Base-by-base conservation (phyloP, 129 eudicot species). In the Tagetes patula region DNA sequence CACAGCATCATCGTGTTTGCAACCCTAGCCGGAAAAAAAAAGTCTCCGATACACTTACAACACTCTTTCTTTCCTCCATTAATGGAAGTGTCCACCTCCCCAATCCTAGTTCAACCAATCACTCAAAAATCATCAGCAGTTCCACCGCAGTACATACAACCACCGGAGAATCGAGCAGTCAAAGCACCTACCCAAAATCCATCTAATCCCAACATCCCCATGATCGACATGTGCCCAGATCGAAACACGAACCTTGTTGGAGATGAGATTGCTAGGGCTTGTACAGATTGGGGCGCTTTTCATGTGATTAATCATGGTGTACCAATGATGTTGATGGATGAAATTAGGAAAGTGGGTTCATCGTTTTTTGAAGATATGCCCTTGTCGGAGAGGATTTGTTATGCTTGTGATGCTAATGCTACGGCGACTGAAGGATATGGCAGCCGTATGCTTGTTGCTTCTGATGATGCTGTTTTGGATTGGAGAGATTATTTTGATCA, bases 401-500 rank as follows among this genome's bases (percentile, higher is more conserved):
- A 87, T 36, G 69, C 84, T 0, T 90, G 96, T 49, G 85, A 90
- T 30, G 42, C 92, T 7, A 79, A 40, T 74, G 69, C 87, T 0
- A 82, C 96, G 65, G 96, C 98, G 67, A 63, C 96, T 27, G 87
- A 94, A 76, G 98, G 98, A 2, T 94, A 94, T 65, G 98, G 98
- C 5, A 90, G 94, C 45, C 77, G 91, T 0, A 90, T 94, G 98
- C 77, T 94, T 32, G 96, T 87, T 1, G 85, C 80, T 0, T 65
- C 84, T 0, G 82, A 94, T 53, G 91, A 88, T 37, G 79, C 82
- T 4, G 96, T 90, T 74, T 83, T 94, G 82, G 97, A 94, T 64
- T 94, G 97, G 98, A 87, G 98, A 60, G 98, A 94, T 75, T 94
- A 87, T 47, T 90, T 85, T 78, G 96, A 94, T 74, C 96, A 94